phyloP scores from a whole-genome alignment of 495 filamentous ascomycete species.

The Aspergillus wentii region DNA sequence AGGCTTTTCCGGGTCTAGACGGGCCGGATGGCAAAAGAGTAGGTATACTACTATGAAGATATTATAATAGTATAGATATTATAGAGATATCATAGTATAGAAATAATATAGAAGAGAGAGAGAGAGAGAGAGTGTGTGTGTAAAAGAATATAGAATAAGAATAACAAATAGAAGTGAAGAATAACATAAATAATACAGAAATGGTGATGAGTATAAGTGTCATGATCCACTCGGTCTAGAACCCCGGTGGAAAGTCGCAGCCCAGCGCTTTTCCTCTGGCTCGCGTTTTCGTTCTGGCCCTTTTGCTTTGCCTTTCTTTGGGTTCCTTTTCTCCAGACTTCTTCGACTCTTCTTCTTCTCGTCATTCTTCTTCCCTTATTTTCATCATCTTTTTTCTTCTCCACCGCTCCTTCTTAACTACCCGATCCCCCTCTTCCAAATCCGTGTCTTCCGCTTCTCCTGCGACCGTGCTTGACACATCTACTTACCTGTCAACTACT shows the following conservation, averaged over 20 bases:
- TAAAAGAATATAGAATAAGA: too few species aligned
- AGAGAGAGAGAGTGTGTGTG: too few species aligned
- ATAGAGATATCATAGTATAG: too few species aligned
- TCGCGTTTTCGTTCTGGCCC: conserved; percentile 7
- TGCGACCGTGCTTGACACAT: neutral
- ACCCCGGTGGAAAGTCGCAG: conserved; percentile 16
- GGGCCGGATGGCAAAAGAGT: too few species aligned
- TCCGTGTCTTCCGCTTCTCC: neutral
- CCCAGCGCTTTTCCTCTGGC: conserved; percentile 10
- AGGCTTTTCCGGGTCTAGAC: too few species aligned
- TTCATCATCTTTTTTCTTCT: conserved; percentile 10
- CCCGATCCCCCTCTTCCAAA: conserved; percentile 1
- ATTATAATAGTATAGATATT: too few species aligned
- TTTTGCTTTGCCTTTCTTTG: conserved; percentile 9
- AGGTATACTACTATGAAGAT: too few species aligned
- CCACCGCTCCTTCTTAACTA: conserved; percentile 1
- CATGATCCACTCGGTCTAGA: conserved; percentile 20
- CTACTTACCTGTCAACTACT: too few species aligned
- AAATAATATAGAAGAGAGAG: too few species aligned
- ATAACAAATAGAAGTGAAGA: too few species aligned
- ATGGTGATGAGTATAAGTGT: too few species aligned
- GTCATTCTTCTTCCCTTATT: conserved; percentile 2
- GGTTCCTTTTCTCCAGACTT: conserved; percentile 6
- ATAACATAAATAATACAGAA: too few species aligned
- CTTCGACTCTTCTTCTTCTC: conserved; percentile 10